Evolutionary conservation across 352 stramenopile genomes (phyloP).

Genomic region (Pythium chondricola): DNA sequence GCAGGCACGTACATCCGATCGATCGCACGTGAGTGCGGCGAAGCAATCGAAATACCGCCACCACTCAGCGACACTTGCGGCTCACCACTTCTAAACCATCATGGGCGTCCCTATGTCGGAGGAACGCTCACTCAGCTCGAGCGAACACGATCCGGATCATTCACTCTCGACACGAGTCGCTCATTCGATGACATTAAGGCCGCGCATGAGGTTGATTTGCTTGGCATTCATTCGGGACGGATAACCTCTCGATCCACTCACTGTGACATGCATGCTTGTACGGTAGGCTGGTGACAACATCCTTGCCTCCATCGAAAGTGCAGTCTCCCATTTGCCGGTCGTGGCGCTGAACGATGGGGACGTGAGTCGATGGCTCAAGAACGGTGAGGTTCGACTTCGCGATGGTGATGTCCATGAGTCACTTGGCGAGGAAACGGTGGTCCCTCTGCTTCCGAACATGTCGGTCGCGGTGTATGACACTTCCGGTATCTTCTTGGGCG

Average conservation of each 20-base stretch:
- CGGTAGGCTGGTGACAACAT: constrained; percentile 31
- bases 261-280: too few species aligned
- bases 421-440: constrained; percentile 27
- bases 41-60: constrained; percentile 41
- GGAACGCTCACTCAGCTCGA: constrained; percentile 61
- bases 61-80: constrained; percentile 11
- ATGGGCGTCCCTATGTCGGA: constrained; percentile 24
- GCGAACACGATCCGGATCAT: constrained; percentile 56
- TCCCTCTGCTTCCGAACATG: too few species aligned
- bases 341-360: constrained; percentile 23
- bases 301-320: constrained; percentile 66
- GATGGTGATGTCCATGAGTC: constrained; percentile 8
- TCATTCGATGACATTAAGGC: constrained; percentile 51
- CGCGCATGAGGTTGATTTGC: too few species aligned
- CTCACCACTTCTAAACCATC: constrained; percentile 23
- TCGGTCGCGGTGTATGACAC: constrained; percentile 49
- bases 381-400: constrained; percentile 32
- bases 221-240: too few species aligned
- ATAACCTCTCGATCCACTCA: too few species aligned
- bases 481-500: constrained; percentile 32
- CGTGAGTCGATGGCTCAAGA: constrained; percentile 40
- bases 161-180: constrained; percentile 42
- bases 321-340: constrained; percentile 48
- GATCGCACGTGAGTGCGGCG: constrained; percentile 79
- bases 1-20: constrained; percentile 84